Base-by-base conservation (phyloP, 1,284 basidiomycete genomes). In the Xanthoconium separans region DNA sequence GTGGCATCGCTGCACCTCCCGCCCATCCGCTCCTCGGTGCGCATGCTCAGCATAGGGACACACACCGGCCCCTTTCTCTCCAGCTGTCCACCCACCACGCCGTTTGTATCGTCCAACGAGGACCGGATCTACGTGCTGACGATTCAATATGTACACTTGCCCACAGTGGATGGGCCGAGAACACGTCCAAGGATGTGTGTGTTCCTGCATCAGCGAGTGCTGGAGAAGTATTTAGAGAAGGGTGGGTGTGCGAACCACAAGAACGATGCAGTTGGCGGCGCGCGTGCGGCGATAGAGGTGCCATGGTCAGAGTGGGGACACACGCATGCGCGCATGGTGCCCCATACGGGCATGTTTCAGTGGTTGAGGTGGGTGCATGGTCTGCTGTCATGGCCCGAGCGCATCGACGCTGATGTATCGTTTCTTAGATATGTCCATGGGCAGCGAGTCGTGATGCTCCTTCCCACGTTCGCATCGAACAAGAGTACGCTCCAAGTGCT, bases 301-400 rank as follows among this genome's bases (percentile, higher is more conserved):
- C 57, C 61, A 1, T 83, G 81, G 81, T 53, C 65, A 0, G 62
- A 67, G 10, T 83, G 82, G 82, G 82, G 80, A 2, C 73, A 66
- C 3, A 37, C 46, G 12, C 63, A 74, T 20, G 72, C 77, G 16
- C 69, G 79, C 2, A 70, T 80, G 54, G 47, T 80, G 22, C 57
- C 62, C 6, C 68, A 66, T 11, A 36, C 58, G 15, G 55, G 52
- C 3, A 52, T 58, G 20, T 73, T 71, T 50, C 64, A 71, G 29
- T 78, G 77, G 77, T 53, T 75, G 41, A 66, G 78, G 75, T 76
- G 37, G 22, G 54, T 36, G 16, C 24, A 16, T 15, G 24, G 18
- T 43, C 42, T 2, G 10, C 15, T 6, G 9, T 20, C 11, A 4
- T 24, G 3, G 11, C n/a, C 8, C 4, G 12, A 12, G 27, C 12